Evolutionary conservation across 2,329 filamentous ascomycete genomes (phyloP).

Genomic region (Paracamarosporium sp.): DNA sequence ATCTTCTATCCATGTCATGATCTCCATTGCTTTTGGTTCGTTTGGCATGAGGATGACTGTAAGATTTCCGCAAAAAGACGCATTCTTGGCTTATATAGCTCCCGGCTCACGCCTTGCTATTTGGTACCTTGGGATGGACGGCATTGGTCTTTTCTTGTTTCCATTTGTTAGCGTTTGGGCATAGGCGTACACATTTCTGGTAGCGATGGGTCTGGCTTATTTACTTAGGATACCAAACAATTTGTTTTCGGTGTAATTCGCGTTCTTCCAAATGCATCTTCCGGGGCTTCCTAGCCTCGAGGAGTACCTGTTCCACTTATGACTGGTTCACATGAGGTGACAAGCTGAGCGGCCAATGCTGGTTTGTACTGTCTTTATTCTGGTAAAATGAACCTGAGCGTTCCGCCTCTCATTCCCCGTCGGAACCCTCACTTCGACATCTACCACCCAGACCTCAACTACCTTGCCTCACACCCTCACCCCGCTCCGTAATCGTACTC

Average conservation of each 20-base stretch:
- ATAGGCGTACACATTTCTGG: neutral
- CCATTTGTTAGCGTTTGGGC: neutral
- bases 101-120: conserved; percentile 1
- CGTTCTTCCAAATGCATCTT: neutral
- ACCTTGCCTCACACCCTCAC: neutral
- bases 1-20: neutral
- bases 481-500: conserved; percentile 9
- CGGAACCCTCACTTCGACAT: neutral
- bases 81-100: conserved; percentile 3
- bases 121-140: neutral
- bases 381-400: too few species aligned
- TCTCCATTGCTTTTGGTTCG: neutral
- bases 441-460: neutral
- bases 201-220: neutral
- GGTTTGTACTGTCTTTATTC: too few species aligned
- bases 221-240: conserved; percentile 2
- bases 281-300: neutral
- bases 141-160: neutral
- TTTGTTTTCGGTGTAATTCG: neutral
- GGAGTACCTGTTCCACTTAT: too few species aligned
- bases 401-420: neutral
- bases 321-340: too few species aligned
- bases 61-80: conserved; percentile 7
- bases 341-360: neutral
- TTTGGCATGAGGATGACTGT: conserved; percentile 3